Evolutionary conservation across 176 grass and related monocot species (phyloP).

Genomic region (Otatea glauca): DNA sequence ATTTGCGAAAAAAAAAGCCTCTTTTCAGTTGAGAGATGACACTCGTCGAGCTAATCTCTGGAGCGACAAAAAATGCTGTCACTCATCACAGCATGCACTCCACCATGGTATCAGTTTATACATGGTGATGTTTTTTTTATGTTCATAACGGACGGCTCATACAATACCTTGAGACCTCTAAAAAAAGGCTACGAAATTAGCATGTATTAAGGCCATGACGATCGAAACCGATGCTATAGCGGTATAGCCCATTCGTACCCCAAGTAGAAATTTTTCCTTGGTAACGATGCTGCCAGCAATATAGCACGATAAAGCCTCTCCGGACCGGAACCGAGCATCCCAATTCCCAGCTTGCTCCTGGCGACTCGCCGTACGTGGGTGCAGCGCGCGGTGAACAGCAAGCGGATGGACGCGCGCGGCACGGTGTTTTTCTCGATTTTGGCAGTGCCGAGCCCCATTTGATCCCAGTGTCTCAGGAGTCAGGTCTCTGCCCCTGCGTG

Average conservation of each 20-base stretch:
- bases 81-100: background rate
- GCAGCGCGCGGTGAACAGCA: background rate
- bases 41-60: no score
- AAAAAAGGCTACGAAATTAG: no score
- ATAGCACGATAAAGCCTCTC: background rate
- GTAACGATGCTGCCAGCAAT: background rate
- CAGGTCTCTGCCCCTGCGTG: background rate
- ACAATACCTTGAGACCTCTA: no score
- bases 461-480: no score
- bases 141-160: no score
- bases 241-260: no score
- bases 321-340: background rate
- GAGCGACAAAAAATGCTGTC: background rate
- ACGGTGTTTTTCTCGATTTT: background rate
- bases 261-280: no score
- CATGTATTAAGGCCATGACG: no score
- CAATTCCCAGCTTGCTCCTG: background rate
- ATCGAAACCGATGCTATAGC: no score
- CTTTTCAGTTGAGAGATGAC: no score
- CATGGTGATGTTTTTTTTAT: no score
- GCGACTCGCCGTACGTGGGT: background rate
- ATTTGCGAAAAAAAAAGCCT: no score
- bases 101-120: background rate
- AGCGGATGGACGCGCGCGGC: background rate
- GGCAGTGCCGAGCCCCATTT: background rate